Evolutionary conservation across 345 rosid genomes (phyloP), one percentile per base, ranked within the genome.

Genomic region (Salix purpurea): DNA sequence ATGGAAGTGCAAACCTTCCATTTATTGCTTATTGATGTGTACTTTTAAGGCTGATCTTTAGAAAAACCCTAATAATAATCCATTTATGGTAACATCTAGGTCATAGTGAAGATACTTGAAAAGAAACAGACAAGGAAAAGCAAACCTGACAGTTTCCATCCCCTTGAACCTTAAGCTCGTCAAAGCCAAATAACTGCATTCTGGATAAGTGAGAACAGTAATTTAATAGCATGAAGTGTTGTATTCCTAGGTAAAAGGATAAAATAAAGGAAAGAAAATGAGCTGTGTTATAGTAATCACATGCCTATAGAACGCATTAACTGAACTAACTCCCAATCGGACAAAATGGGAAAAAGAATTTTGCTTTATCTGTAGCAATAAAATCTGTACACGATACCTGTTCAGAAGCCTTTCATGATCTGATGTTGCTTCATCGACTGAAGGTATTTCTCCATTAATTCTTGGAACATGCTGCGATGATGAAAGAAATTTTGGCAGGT

Each of bases 361-460:
- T 12, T 8, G 40, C 61, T 71, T 70, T 6, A 71, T 40, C 24
- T 37, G 42, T 4, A 37, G 54, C 10, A n/a, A 44, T 36, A 50
- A 66, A 18, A 18, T 70, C 13, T 44, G 69, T 30, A 72, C 34
- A 28, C 60, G 73, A 18, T 77, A 93, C 99, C 99, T 90, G 79
- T 86, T 84, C 18, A 84, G 86, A 85, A 96, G 86, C 82, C 99
- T 86, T 81, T 93, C 97, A 81, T 96, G 97, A 87, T 96, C 99
- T 69, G 99, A 88, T 78, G 92, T 86, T 67, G 91, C 99, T 86
- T 93, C 99, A 83, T 93, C 96, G 70, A 82, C 76, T 7, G 99
- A 93, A 65, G 99, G 99, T 85, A 91, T 96, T 77, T 96, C 96
- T 48, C 99, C 97, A 75, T 96, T 96, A 67, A 88, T 91, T 86